Evolutionary conservation across 495 filamentous ascomycete genomes (phyloP).

Genomic region (Beverwykella pulmonaria): DNA sequence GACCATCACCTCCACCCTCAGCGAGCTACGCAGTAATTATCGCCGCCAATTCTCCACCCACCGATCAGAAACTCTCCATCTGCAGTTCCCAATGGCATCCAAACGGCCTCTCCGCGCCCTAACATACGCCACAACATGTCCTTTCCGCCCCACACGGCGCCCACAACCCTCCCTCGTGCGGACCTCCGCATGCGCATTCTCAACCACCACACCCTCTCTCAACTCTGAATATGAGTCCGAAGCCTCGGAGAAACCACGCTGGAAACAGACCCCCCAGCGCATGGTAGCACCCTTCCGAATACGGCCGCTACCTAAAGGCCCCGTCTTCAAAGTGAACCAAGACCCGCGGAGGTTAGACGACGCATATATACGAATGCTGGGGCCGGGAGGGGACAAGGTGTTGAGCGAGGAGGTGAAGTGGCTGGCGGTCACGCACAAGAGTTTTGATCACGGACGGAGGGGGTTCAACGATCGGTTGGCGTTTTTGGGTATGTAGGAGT

Average conservation of each 20-base stretch:
- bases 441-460: slow-evolving; percentile 91
- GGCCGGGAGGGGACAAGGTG: slow-evolving; percentile 66
- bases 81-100: slow-evolving; percentile 29
- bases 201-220: slow-evolving; percentile 27
- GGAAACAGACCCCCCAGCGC: slow-evolving; percentile 75
- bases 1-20: slow-evolving; percentile 1
- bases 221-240: slow-evolving; percentile 43
- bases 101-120: slow-evolving; percentile 29
- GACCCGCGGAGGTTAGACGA: slow-evolving; percentile 71
- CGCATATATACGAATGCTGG: slow-evolving; percentile 73
- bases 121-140: slow-evolving; percentile 2
- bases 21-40: neutral
- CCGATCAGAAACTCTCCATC: neutral
- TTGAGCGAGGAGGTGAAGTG: slow-evolving; percentile 92
- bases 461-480: slow-evolving; percentile 92
- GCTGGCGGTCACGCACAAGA: slow-evolving; percentile 97
- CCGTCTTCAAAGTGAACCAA: slow-evolving; percentile 68
- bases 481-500: slow-evolving; percentile 70
- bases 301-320: slow-evolving; percentile 46
- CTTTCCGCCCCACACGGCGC: slow-evolving; percentile 11
- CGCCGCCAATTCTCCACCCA: neutral
- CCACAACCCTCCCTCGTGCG: neutral
- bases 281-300: slow-evolving; percentile 70
- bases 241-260: slow-evolving; percentile 62
- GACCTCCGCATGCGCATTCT: slow-evolving; percentile 33